A percentile compares a stretch with the other conserved stretches of the same genome.
Conservation (phyloP, 2,329 filamentous ascomycete species). For the Fonsecaea monophora region DNA sequence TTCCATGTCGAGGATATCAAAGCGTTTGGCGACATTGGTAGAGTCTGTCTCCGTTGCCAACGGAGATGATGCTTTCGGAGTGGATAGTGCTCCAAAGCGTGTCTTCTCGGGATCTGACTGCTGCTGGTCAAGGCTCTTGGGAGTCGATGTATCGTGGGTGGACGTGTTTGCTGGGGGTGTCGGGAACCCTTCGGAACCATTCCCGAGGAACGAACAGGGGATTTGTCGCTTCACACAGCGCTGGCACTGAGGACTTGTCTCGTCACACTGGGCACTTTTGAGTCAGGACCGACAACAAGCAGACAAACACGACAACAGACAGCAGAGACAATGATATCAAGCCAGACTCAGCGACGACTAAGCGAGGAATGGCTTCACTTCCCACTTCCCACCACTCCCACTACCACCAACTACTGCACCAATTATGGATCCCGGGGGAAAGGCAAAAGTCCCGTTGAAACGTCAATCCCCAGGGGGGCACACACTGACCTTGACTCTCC, state of each 20-base stretch:
- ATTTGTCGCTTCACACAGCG: constrained; percentile 41
- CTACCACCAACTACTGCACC: constrained; percentile 9
- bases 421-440: constrained; percentile 22
- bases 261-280: constrained; percentile 36
- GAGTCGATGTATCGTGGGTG: constrained; percentile 29
- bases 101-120: constrained; percentile 27
- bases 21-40: constrained; percentile 20
- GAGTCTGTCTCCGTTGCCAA: constrained; percentile 12
- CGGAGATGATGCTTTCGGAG: constrained; percentile 11
- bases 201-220: constrained; percentile 38
- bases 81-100: constrained; percentile 16
- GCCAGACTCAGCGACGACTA: not conserved
- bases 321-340: not conserved
- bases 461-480: not conserved
- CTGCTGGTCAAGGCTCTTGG: constrained; percentile 33
- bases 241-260: constrained; percentile 39
- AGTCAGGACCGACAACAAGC: constrained; percentile 5
- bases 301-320: not conserved
- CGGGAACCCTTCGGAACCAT: constrained; percentile 31
- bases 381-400: not conserved
- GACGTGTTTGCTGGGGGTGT: constrained; percentile 26
- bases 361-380: constrained; percentile 11
- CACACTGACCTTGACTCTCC: constrained; percentile 40
- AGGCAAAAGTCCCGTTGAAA: constrained; percentile 7
- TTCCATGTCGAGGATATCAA: constrained; percentile 51